phyloP scores from a whole-genome alignment of 2,329 filamentous ascomycete species.

The Monascus ruber region DNA sequence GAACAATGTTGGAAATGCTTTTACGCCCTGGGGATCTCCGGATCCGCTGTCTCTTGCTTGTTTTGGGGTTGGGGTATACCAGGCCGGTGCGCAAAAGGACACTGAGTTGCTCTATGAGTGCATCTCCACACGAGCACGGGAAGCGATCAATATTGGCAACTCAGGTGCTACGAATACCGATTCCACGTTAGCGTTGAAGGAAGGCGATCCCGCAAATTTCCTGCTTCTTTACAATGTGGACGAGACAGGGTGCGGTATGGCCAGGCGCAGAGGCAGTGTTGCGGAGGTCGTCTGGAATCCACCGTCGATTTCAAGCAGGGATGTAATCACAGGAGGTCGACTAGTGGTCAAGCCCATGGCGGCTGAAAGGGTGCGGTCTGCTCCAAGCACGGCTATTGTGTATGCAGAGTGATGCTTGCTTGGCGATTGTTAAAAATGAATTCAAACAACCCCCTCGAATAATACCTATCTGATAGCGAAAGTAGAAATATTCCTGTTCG shows the following conservation, averaged over 20 bases:
- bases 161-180: background rate
- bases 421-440: background rate
- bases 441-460: background rate
- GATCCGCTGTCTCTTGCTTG: slow-evolving; percentile 55
- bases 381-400: background rate
- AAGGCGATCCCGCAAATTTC: slow-evolving; percentile 9
- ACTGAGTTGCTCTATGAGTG: slow-evolving; percentile 47
- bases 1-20: slow-evolving; percentile 65
- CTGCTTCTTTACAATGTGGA: slow-evolving; percentile 17
- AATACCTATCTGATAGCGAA: background rate
- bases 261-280: slow-evolving; percentile 17
- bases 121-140: slow-evolving; percentile 35
- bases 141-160: slow-evolving; percentile 21
- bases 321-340: slow-evolving; percentile 13
- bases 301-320: slow-evolving; percentile 15
- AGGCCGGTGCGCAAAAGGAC: slow-evolving; percentile 51
- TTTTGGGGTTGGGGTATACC: slow-evolving; percentile 55
- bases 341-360: slow-evolving; percentile 5
- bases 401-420: background rate
- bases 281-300: slow-evolving; percentile 29
- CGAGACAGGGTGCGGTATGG: slow-evolving; percentile 18
- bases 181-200: slow-evolving; percentile 3
- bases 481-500: no score
- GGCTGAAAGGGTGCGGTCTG: background rate
- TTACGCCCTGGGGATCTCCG: slow-evolving; percentile 57